Conservation (phyloP, 257 asterid species). For the Solanum etuberosum region DNA sequence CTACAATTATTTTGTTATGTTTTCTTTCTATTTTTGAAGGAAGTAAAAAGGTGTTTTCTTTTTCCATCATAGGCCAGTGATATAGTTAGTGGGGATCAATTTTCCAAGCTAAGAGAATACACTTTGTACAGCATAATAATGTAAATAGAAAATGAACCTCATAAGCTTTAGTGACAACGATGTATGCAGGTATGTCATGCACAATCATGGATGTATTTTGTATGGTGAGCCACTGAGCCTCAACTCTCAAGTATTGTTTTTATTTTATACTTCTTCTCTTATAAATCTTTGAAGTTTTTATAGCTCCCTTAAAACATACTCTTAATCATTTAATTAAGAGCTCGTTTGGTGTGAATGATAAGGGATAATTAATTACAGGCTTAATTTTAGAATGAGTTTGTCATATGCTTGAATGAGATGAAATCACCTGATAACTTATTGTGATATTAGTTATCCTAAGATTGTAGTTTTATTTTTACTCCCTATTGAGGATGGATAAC, state of each 20-base stretch:
- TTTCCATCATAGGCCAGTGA: neutral
- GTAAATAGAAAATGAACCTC: neutral
- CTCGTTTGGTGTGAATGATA: neutral
- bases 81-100: neutral
- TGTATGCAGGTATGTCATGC: neutral
- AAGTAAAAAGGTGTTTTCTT: no score
- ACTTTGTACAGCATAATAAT: neutral
- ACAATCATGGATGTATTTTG: no score
- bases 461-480: no score
- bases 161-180: neutral
- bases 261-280: neutral
- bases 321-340: neutral
- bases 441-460: no score
- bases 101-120: no score
- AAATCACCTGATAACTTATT: no score
- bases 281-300: neutral
- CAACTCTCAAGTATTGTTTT: neutral
- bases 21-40: neutral
- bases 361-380: no score
- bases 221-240: neutral
- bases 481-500: no score
- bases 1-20: neutral
- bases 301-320: neutral
- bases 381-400: neutral
- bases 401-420: neutral